Evolutionary conservation across 1,284 basidiomycete species (phyloP).

Genomic region (Puccinia horiana): DNA sequence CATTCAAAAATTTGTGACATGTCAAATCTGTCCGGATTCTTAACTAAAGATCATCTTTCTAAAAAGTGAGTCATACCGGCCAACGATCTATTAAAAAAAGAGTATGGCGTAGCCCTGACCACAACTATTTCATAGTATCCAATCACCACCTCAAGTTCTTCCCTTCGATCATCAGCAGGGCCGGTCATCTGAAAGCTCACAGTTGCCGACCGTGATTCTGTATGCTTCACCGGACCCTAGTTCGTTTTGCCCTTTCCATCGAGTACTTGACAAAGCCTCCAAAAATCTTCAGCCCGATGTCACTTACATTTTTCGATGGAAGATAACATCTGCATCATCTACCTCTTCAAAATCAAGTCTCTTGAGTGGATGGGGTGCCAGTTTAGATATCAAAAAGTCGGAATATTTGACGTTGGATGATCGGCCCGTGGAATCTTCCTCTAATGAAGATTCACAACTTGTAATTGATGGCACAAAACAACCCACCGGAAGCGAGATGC

Average conservation of each 20-base stretch:
- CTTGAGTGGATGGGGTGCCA: conserved; percentile 85
- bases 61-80: conserved; percentile 2
- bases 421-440: conserved; percentile 58
- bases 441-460: neutral
- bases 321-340: conserved; percentile 50
- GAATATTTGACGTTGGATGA: conserved; percentile 95
- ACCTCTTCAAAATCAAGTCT: conserved; percentile 56
- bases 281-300: conserved; percentile 48
- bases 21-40: conserved; percentile 9
- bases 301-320: conserved; percentile 57
- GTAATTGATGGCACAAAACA: neutral
- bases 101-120: neutral
- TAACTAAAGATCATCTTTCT: neutral
- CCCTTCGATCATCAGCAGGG: conserved; percentile 71
- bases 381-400: conserved; percentile 91
- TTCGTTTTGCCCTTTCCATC: conserved; percentile 61
- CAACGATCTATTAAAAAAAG: neutral
- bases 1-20: conserved; percentile 11
- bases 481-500: neutral
- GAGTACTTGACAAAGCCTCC: conserved; percentile 27
- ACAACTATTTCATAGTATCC: conserved; percentile 1
- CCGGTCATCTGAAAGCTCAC: conserved; percentile 67
- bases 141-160: conserved; percentile 56
- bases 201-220: conserved; percentile 66
- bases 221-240: conserved; percentile 68